Evolutionary conservation across 83 land plant genomes (phyloP).

Genomic region (Thuja plicata): DNA sequence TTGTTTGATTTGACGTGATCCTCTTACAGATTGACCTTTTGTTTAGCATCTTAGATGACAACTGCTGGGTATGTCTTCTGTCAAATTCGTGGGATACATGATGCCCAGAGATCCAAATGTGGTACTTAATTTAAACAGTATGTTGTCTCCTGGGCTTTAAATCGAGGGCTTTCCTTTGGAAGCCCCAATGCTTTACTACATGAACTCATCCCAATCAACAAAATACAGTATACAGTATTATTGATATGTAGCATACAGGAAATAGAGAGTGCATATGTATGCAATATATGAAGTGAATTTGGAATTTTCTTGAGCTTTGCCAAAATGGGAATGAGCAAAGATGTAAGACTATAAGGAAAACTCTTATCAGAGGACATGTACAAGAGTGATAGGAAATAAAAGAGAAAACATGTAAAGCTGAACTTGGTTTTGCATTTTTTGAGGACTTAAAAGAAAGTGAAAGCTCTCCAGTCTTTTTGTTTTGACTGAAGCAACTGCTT

Average conservation of each 20-base stretch:
- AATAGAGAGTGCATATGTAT: neutral
- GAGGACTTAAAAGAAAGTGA: neutral
- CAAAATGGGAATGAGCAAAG: neutral
- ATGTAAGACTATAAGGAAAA: neutral
- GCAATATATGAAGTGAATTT: neutral
- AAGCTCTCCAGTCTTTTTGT: neutral
- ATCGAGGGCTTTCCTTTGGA: neutral
- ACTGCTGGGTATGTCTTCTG: neutral
- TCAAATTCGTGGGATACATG: neutral
- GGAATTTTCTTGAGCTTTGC: neutral
- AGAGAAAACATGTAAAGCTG: neutral
- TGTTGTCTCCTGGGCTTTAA: neutral
- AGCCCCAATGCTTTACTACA: neutral
- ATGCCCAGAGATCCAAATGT: neutral
- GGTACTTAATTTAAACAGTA: neutral
- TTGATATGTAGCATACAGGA: neutral
- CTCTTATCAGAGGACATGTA: neutral
- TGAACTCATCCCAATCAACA: no score
- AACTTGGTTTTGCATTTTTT: neutral
- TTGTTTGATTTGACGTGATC: neutral
- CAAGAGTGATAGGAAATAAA: neutral
- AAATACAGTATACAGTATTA: neutral
- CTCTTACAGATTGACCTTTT: neutral
- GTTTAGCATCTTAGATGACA: neutral
- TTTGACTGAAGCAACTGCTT: neutral